phyloP scores from a whole-genome alignment of 179 eudicot species.

The Silene vulgaris region DNA sequence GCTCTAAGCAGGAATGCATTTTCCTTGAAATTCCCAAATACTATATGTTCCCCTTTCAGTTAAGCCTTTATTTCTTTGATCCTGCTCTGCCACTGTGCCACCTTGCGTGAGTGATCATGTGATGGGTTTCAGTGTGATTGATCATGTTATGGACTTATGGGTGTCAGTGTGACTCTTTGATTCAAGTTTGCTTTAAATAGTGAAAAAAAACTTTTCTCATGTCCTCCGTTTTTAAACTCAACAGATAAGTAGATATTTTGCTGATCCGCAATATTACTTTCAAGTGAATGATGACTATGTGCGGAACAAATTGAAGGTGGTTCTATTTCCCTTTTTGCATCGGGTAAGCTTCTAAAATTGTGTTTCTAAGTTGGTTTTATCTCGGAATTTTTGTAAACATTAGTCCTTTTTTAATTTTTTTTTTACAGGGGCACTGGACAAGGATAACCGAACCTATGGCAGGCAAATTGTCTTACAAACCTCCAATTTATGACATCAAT shows the following conservation, averaged over 20 bases:
- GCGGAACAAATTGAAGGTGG: conserved; percentile 83
- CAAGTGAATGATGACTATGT: conserved; percentile 88
- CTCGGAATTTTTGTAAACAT: background rate
- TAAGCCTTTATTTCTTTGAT: background rate
- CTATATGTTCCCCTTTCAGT: background rate
- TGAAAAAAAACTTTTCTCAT: background rate
- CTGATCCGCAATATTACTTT: conserved; percentile 83
- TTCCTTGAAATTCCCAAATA: background rate
- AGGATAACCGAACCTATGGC: conserved; percentile 87
- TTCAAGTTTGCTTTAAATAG: background rate
- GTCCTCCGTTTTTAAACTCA: background rate
- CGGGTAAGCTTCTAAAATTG: conserved; percentile 44
- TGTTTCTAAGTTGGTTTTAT: background rate
- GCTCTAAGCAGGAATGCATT: background rate
- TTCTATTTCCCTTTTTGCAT: conserved; percentile 79
- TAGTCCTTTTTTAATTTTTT: background rate
- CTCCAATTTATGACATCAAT: conserved; percentile 84
- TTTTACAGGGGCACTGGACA: conserved; percentile 78
- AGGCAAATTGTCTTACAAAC: conserved; percentile 75
- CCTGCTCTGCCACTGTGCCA: background rate
- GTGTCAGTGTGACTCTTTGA: background rate
- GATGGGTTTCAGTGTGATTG: no score
- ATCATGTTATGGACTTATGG: no score
- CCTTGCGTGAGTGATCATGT: background rate
- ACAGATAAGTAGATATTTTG: conserved; percentile 80